Base-by-base conservation (phyloP, 176 grass and related monocot genomes). In the Paspalum vaginatum region DNA sequence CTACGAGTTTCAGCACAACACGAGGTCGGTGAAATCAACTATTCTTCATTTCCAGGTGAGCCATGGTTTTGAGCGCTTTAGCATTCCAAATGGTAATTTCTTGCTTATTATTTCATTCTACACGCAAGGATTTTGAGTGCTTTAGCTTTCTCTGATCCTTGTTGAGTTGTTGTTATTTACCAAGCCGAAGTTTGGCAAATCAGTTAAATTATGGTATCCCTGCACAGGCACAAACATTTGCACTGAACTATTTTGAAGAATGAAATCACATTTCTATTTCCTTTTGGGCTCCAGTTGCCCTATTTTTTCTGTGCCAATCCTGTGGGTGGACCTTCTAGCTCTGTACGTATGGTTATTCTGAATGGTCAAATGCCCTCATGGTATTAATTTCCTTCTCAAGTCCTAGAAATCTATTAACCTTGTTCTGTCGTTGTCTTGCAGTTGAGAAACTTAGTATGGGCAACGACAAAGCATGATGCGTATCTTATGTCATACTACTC, bases 361-460 rank as follows among this genome's bases (percentile, higher is more conserved):
- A 81, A 75, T 13, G 62, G 61, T 69, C 27, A 81, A 54, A 53
- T 70, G 44, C 37, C 53, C 12, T 27, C 20, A 42, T 12, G 55
- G 38, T 48, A 87, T 64, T 56, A 57, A 65, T 83, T 83, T 25
- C 24, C 18, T 67, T 42, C 15, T 17, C 37, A 52, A 55, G 1
- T 68, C 37, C 0, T 64, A 42, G 15, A 8, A 1, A 56, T 65
- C 25, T 76, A 27, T 76, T 85, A 64, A 68, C 3, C 24, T 62
- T 3, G 9, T 21, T 57, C 43, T 8, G 5, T 48, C 12, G 11
- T 65, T 84, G 20, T 79, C 13, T 86, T 82, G 68, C 89, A 94
- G 95, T 81, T 98, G 83, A 94, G 92, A 81, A 98, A 98, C 89
- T 87, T 94, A 79, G 85, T 90, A 32, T 97, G 94, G 91, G 89